A percentile compares a stretch with the other conserved stretches of the same genome.
phyloP scores from a whole-genome alignment of 805 yeast species.

The Millerozyma acaciae region DNA sequence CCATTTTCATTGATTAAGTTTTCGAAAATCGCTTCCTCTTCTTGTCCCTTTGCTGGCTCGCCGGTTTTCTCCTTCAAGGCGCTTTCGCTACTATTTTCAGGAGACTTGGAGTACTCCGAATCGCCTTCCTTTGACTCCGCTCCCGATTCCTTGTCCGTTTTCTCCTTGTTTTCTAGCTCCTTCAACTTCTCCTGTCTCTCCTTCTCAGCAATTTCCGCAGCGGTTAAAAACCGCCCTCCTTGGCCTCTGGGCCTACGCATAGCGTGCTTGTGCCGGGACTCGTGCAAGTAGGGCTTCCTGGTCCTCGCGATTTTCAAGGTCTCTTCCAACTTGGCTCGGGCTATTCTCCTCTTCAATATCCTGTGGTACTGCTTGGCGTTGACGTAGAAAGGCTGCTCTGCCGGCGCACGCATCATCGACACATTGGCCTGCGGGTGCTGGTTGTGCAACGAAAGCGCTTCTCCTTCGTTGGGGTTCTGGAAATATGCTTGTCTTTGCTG shows the following conservation, averaged over 20 bases:
- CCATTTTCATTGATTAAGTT: constrained; percentile 13
- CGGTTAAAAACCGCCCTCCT: constrained; percentile 95
- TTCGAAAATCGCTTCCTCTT: constrained; percentile 16
- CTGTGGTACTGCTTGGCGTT: constrained; percentile 98
- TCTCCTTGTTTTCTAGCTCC: constrained; percentile 26
- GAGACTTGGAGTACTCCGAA: constrained; percentile 2
- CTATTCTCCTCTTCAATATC: constrained; percentile 85
- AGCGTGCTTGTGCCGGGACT: constrained; percentile 96
- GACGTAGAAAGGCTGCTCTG: constrained; percentile 92
- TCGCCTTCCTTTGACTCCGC: background rate
- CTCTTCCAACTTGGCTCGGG: constrained; percentile 91
- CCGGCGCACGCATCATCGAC: constrained; percentile 14
- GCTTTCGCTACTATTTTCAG: constrained; percentile 2
- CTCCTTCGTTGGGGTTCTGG: constrained; percentile 8
- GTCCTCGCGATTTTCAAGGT: constrained; percentile 82
- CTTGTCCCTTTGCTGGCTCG: constrained; percentile 3
- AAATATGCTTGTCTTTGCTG: constrained; percentile 8
- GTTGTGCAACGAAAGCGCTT: constrained; percentile 11
- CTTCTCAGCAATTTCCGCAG: constrained; percentile 59
- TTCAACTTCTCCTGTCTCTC: constrained; percentile 37
- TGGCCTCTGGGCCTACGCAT: constrained; percentile 99
- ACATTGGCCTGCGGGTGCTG: constrained; percentile 8
- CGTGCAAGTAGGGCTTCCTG: constrained; percentile 91
- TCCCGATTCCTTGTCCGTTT: constrained; percentile 2
- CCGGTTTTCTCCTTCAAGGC: background rate